Evolutionary conservation across 352 stramenopile species (phyloP).

Genomic region (Globisporangium abappressorium): DNA sequence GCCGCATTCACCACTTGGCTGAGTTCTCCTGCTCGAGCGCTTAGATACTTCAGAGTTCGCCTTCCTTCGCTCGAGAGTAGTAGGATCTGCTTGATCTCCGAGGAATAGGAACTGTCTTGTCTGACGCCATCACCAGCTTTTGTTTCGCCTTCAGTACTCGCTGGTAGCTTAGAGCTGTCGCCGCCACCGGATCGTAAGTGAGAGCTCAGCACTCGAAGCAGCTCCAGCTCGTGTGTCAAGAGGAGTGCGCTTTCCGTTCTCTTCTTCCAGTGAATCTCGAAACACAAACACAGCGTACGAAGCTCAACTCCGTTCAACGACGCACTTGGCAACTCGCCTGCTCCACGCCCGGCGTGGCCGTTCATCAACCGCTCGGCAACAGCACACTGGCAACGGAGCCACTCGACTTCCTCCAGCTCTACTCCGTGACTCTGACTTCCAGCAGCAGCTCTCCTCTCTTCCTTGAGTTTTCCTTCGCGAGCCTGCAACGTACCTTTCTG

Average conservation of each 20-base stretch:
- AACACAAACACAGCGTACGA: constrained; percentile 43
- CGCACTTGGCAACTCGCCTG: constrained; percentile 27
- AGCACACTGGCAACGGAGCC: constrained; percentile 27
- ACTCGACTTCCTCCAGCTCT: constrained; percentile 25
- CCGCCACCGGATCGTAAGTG: constrained; percentile 27
- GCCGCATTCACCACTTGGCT: constrained; percentile 21
- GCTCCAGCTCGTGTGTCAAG: constrained; percentile 41
- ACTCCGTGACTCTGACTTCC: background rate
- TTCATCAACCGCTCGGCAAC: constrained; percentile 37
- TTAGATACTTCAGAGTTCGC: constrained; percentile 52
- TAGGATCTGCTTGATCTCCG: constrained; percentile 17
- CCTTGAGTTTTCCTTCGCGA: background rate
- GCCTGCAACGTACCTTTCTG: constrained; percentile 24
- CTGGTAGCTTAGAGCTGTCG: background rate
- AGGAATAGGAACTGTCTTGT: background rate
- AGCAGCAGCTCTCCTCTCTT: background rate
- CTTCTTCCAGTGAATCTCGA: constrained; percentile 45
- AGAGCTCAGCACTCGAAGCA: constrained; percentile 42
- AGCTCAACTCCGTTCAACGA: constrained; percentile 57
- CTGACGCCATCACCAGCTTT: background rate
- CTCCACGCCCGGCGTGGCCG: constrained; percentile 27
- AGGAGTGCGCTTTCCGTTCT: constrained; percentile 25
- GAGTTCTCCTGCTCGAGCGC: constrained; percentile 28
- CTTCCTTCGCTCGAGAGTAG: constrained; percentile 41
- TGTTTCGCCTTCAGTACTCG: background rate